phyloP scores from a whole-genome alignment of 2,329 filamentous ascomycete species.

The Ophiocordyceps sinensis region DNA sequence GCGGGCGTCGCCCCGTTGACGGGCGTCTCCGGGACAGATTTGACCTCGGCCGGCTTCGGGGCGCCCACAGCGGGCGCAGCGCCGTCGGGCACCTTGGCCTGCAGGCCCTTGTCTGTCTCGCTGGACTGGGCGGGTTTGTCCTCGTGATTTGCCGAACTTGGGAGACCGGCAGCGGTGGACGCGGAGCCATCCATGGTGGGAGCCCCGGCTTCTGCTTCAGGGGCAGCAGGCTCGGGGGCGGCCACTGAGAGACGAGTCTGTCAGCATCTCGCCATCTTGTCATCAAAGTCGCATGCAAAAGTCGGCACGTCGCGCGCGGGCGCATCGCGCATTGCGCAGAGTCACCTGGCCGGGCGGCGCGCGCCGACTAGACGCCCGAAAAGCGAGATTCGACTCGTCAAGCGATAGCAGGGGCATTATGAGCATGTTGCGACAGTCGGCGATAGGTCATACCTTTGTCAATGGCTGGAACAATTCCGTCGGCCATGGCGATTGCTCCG shows the following conservation, averaged over 20 bases:
- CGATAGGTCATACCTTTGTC: slow-evolving; percentile 18
- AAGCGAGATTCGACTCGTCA: neutral
- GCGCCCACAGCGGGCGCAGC: slow-evolving; percentile 6
- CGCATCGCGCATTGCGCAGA: neutral
- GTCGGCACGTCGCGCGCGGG: neutral
- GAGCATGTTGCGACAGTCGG: neutral
- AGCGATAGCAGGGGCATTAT: neutral
- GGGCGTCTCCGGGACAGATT: slow-evolving; percentile 21
- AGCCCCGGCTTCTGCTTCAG: slow-evolving; percentile 13
- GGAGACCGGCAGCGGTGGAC: slow-evolving; percentile 3
- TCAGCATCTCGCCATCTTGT: neutral
- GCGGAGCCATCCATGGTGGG: slow-evolving; percentile 9
- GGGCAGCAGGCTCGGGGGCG: slow-evolving; percentile 13
- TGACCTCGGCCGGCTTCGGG: slow-evolving; percentile 21
- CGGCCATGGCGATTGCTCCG: slow-evolving; percentile 15
- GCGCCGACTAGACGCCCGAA: neutral
- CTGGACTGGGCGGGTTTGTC: slow-evolving; percentile 5
- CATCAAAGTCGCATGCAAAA: neutral
- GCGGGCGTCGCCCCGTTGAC: slow-evolving; percentile 18
- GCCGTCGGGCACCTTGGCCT: slow-evolving; percentile 7
- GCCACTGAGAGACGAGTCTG: slow-evolving; percentile 9
- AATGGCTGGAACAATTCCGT: slow-evolving; percentile 19
- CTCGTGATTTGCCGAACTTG: slow-evolving; percentile 4
- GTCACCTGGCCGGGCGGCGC: neutral
- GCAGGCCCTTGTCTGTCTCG: slow-evolving; percentile 4